Conservation (phyloP, 768 basidiomycete genomes). For the Auricularia cornea region DNA sequence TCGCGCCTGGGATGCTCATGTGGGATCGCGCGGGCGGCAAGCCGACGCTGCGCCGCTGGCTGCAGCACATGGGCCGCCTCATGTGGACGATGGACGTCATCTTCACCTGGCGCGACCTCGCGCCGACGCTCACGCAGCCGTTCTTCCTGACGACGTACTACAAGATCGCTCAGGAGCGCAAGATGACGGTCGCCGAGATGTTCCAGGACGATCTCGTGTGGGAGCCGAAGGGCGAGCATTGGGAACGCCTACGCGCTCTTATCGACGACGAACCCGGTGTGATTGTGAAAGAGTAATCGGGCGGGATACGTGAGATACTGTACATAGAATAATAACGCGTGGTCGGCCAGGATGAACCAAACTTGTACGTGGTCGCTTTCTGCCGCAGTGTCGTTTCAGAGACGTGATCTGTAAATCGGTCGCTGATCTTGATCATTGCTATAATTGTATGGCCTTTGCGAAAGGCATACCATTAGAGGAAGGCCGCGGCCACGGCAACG, state of each 20-base stretch:
- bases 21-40: conserved; percentile 4
- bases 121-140: conserved; percentile 4
- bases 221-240: conserved; percentile 6
- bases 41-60: not conserved
- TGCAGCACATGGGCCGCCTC: conserved; percentile 3
- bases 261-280: not conserved
- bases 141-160: conserved; percentile 6
- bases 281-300: too few relatives aligned
- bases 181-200: conserved; percentile 7
- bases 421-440: too few relatives aligned
- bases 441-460: too few relatives aligned
- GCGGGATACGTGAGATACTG: too few relatives aligned
- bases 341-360: too few relatives aligned
- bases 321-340: too few relatives aligned
- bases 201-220: conserved; percentile 7
- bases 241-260: not conserved
- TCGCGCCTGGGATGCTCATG: conserved; percentile 7
- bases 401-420: too few relatives aligned
- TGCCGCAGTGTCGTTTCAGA: too few relatives aligned
- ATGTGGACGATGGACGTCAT: conserved; percentile 5
- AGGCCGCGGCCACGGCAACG: too few relatives aligned
- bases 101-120: conserved; percentile 2
- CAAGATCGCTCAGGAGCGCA: conserved; percentile 4
- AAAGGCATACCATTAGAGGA: too few relatives aligned
- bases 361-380: too few relatives aligned